phyloP scores from a whole-genome alignment of 1,284 basidiomycete species.

The Fomitopsis betulina region DNA sequence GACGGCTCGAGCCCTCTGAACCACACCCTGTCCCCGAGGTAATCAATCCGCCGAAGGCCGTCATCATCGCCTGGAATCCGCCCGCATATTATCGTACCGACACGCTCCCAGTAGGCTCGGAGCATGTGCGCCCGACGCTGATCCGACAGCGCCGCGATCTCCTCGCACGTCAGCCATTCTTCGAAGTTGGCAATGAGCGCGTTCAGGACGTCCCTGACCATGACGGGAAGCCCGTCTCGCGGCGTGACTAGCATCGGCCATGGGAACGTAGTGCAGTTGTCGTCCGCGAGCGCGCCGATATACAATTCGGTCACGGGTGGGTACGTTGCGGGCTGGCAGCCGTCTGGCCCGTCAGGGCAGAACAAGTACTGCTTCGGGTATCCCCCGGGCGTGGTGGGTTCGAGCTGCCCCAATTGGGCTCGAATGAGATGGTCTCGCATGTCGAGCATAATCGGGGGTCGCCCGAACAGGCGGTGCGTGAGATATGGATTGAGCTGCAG shows the following conservation, averaged over 20 bases:
- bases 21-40: slow-evolving; percentile 41
- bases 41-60: slow-evolving; percentile 45
- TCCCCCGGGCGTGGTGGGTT: slow-evolving; percentile 1
- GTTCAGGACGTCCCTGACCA: slow-evolving; percentile 44
- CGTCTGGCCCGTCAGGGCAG: slow-evolving; percentile 33
- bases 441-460: slow-evolving; percentile 44
- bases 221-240: slow-evolving; percentile 37
- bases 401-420: slow-evolving; percentile 13
- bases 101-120: slow-evolving; percentile 27
- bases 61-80: slow-evolving; percentile 22
- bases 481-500: slow-evolving; percentile 53
- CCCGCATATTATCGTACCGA: slow-evolving; percentile 12
- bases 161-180: slow-evolving; percentile 34
- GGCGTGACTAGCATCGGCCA: slow-evolving; percentile 47
- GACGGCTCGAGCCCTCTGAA: slow-evolving; percentile 53
- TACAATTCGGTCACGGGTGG: slow-evolving; percentile 51
- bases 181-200: slow-evolving; percentile 44
- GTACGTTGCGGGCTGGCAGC: slow-evolving; percentile 52
- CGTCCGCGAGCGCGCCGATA: slow-evolving; percentile 47
- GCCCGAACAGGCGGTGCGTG: slow-evolving; percentile 38
- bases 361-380: slow-evolving; percentile 25
- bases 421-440: slow-evolving; percentile 26
- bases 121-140: slow-evolving; percentile 27
- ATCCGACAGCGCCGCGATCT: slow-evolving; percentile 28
- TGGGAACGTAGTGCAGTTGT: slow-evolving; percentile 38